Evolutionary conservation across 2,329 filamentous ascomycete genomes (phyloP).

Genomic region (Pestalotiopsis sp.): DNA sequence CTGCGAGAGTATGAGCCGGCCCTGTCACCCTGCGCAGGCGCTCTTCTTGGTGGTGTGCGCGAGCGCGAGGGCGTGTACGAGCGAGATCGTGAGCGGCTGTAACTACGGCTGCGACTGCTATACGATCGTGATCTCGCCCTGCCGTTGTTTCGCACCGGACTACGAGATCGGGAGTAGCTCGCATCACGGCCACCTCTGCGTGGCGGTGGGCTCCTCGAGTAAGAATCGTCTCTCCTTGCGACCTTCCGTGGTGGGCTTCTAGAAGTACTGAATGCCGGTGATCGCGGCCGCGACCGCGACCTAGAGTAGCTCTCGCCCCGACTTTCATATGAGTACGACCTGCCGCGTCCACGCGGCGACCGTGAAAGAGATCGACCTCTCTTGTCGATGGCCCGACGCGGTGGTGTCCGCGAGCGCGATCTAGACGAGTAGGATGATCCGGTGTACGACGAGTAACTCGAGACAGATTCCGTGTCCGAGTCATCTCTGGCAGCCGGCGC

Average conservation of each 20-base stretch:
- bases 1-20: conserved; percentile 22
- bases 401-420: conserved; percentile 47
- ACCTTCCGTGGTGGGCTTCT: conserved; percentile 28
- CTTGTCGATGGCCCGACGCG: conserved; percentile 35
- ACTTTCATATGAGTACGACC: conserved; percentile 29
- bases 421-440: conserved; percentile 60
- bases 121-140: conserved; percentile 18
- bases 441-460: conserved; percentile 77
- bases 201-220: conserved; percentile 24
- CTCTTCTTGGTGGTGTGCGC: conserved; percentile 17
- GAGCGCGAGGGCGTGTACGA: conserved; percentile 16
- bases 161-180: conserved; percentile 22
- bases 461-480: conserved; percentile 72
- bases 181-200: conserved; percentile 20
- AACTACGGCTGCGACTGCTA: conserved; percentile 12
- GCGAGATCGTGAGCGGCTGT: conserved; percentile 20
- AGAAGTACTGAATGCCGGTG: conserved; percentile 26
- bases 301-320: conserved; percentile 37
- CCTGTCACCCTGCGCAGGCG: conserved; percentile 18
- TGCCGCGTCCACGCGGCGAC: conserved; percentile 31
- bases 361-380: conserved; percentile 38
- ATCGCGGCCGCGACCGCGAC: conserved; percentile 41
- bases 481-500: conserved; percentile 61
- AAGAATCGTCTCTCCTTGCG: conserved; percentile 22
- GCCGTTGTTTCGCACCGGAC: conserved; percentile 5